A percentile compares a stretch with the other conserved stretches of the same genome.
phyloP scores from a whole-genome alignment of 495 filamentous ascomycete species.

The Xylaria flabelliformis region DNA sequence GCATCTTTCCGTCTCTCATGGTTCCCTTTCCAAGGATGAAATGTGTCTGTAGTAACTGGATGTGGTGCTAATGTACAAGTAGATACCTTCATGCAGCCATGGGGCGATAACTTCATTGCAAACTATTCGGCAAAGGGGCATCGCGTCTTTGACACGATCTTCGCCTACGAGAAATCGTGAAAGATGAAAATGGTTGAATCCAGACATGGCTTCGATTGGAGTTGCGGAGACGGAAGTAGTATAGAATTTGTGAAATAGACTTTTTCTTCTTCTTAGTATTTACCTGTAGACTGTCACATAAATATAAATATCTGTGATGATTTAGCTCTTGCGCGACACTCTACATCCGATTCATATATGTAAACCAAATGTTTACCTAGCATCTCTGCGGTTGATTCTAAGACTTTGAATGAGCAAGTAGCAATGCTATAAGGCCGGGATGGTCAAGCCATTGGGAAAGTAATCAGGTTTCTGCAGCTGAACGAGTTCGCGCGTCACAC shows the following conservation, averaged over 20 bases:
- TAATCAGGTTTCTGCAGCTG: background rate
- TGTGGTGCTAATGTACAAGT: slow-evolving; percentile 12
- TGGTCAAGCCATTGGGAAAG: background rate
- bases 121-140: slow-evolving; percentile 38
- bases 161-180: background rate
- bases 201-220: background rate
- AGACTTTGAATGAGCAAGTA: background rate
- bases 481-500: background rate
- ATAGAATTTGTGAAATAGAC: slow-evolving; percentile 4
- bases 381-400: background rate
- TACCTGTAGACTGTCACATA: background rate
- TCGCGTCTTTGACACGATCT: slow-evolving; percentile 33
- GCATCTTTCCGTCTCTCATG: slow-evolving; percentile 18
- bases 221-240: background rate
- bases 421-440: background rate
- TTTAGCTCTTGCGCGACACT: background rate
- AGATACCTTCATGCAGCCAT: slow-evolving; percentile 41
- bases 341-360: background rate
- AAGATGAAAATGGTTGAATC: background rate
- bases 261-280: background rate
- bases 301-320: background rate
- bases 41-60: background rate
- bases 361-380: background rate
- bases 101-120: slow-evolving; percentile 37
- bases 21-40: background rate